Percentiles rank a stretch among this genome's conserved stretches.
phyloP scores from a whole-genome alignment of 495 filamentous ascomycete species.

The Penicillium nucicola region DNA sequence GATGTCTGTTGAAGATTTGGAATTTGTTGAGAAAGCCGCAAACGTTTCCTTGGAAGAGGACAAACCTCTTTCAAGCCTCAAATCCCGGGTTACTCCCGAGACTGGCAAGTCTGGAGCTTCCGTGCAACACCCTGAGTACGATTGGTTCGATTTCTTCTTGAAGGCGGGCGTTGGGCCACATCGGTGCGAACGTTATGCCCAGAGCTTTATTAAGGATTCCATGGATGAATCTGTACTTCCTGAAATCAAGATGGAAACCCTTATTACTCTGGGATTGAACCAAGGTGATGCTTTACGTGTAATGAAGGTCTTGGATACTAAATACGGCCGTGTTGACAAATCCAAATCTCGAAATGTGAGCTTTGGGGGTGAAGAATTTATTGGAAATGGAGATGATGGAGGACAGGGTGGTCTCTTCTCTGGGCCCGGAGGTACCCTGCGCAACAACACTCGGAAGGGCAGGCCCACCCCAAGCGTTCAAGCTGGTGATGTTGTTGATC shows the following conservation, averaged over 20 bases:
- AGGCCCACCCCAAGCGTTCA: slow-evolving; percentile 81
- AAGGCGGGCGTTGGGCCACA: slow-evolving; percentile 84
- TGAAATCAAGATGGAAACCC: slow-evolving; percentile 75
- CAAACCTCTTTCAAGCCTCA: slow-evolving; percentile 85
- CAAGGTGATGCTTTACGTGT: slow-evolving; percentile 96
- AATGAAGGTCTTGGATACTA: slow-evolving; percentile 83
- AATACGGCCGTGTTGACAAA: slow-evolving; percentile 63
- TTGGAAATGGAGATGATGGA: slow-evolving; percentile 48
- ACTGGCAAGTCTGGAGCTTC: slow-evolving; percentile 46
- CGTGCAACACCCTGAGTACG: slow-evolving; percentile 67
- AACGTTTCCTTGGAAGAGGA: slow-evolving; percentile 94
- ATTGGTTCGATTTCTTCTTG: slow-evolving; percentile 99
- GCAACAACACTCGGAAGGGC: slow-evolving; percentile 94
- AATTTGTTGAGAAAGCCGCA: slow-evolving; percentile 84
- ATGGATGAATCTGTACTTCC: slow-evolving; percentile 92
- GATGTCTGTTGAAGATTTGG: slow-evolving; percentile 92
- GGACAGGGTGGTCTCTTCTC: slow-evolving; percentile 77
- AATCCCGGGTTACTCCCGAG: slow-evolving; percentile 21
- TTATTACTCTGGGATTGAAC: slow-evolving; percentile 84
- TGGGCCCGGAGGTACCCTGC: slow-evolving; percentile 80
- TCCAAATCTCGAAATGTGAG: slow-evolving; percentile 59
- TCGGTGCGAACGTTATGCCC: slow-evolving; percentile 89
- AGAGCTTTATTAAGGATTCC: slow-evolving; percentile 81
- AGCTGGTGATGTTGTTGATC: slow-evolving; percentile 80
- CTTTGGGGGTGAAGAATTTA: slow-evolving; percentile 55